Evolutionary conservation across 495 filamentous ascomycete genomes (phyloP).

Genomic region (Podospora sp.): DNA sequence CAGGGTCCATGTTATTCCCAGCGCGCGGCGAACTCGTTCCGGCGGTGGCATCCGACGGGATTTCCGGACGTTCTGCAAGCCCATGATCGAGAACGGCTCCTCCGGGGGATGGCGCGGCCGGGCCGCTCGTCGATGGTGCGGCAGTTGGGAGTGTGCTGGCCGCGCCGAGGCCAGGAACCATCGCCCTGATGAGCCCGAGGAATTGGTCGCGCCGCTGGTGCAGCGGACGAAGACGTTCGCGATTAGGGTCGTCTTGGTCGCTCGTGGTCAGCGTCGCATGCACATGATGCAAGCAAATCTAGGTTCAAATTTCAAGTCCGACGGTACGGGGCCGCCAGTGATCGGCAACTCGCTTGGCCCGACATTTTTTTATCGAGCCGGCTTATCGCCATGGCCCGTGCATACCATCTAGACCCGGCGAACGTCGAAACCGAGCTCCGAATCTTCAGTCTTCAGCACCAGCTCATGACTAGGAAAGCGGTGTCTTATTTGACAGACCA

Average conservation of each 20-base stretch:
- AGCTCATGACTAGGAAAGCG: not conserved
- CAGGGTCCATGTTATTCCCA: slow-evolving; percentile 42
- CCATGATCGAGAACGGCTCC: slow-evolving; percentile 41
- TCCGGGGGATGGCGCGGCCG: slow-evolving; percentile 19
- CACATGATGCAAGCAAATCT: slow-evolving; percentile 18
- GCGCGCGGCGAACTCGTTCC: slow-evolving; percentile 24
- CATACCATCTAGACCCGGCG: not conserved
- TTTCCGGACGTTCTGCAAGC: slow-evolving; percentile 36
- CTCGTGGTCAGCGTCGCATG: slow-evolving; percentile 2
- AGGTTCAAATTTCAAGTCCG: slow-evolving; percentile 29
- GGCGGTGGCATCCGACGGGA: slow-evolving; percentile 34
- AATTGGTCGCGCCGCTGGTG: slow-evolving; percentile 31
- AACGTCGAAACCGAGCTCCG: not conserved
- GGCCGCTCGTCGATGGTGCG: slow-evolving; percentile 21
- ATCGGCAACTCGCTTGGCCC: slow-evolving; percentile 5
- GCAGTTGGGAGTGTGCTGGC: slow-evolving; percentile 26
- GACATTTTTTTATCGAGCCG: slow-evolving; percentile 22
- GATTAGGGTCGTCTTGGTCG: slow-evolving; percentile 14
- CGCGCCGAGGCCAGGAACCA: slow-evolving; percentile 37
- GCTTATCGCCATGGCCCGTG: slow-evolving; percentile 25
- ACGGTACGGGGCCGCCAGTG: not conserved
- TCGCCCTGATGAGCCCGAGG: slow-evolving; percentile 25
- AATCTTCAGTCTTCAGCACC: not conserved
- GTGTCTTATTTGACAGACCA: not conserved
- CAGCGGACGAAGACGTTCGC: slow-evolving; percentile 21